Evolutionary conservation across 176 grass and related monocot species (phyloP), one percentile per base, ranked within the genome.

Genomic region (Olyra latifolia): DNA sequence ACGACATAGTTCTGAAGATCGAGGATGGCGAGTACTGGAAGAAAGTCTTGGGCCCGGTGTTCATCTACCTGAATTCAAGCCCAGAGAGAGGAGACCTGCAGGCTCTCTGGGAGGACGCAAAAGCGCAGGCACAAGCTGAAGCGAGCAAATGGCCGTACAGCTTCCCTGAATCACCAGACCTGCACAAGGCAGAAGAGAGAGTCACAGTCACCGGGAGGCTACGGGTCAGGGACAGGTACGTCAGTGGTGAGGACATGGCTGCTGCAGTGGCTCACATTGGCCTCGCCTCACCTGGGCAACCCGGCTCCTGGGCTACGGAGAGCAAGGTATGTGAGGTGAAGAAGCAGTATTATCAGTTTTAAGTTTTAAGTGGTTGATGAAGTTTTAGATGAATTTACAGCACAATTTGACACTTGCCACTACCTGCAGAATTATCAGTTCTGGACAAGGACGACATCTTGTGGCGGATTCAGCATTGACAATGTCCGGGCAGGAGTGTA

Each of bases 61-160:
- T 95, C 80, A 38, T 95, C 56, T 95, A 95, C 84, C 82, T 89
- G 47, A 95, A 95, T 78, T 89, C 89, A 20, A 45, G 15, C 76
- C 40, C 57, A 4, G 63, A 35, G 5, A 19, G 29, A 60, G 20
- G 62, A 42, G 66, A 76, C 69, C 6, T 50, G 60, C 19, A 78
- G 0, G 16, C 41, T 2, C 83, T 94, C 28, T 95, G 87, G 92
- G 27, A 80, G 6, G 89, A 91, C 46, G 89, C 92, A 59, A 95
- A 95, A 78, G 23, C 62, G 43, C 89, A 89, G 83, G 87, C 81
- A 45, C 67, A 69, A 11, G 83, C 54, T 13, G 88, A 94, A 52
- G 65, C 67, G 16, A 39, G 19, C 20, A 91, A 57, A 43, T 94
- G 92, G 92, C 88, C 92, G 1, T 94, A 94, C 46, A 67, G 56